Evolutionary conservation across 257 asterid genomes (phyloP), one percentile per base, ranked within the genome.

Genomic region (Cynanchum wilfordii): DNA sequence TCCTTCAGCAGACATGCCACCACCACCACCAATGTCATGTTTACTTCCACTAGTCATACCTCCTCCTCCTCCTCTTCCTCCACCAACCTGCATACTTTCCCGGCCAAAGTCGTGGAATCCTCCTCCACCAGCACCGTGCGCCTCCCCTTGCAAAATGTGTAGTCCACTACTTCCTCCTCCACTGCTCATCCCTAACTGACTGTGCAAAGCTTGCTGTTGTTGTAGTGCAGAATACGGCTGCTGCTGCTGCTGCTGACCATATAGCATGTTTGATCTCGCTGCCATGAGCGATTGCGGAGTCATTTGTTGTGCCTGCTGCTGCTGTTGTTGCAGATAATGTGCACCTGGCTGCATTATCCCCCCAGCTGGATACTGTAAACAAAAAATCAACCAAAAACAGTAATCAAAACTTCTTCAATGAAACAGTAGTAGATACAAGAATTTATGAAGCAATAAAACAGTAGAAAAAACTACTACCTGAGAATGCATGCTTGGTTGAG

Each of bases 191-290:
- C 92, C 91, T 0, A 90, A 87, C 20, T 86, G 95, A 84, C 80
- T 55, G 81, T 85, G 93, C 84, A 87, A 22, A 68, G 85, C 89
- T 68, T 88, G 93, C 82, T 90, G 87, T 74, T 83, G 98, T 69
- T 93, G 98, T 19, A 84, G 88, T 25, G 97, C 82, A 0, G 97
- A 86, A 36, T 83, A 85, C 2, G 86, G 84, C 82, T 91, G 99
- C 47, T 88, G 93, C 81, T 90, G 98, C 68, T 93, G 98, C 82
- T 91, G 99, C n/a, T 93, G 82, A 12, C 96, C 86, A 29, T 91
- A 94, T 63, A 89, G 56, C 95, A 90, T 85, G 0, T 95, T 89
- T 20, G 96, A 87, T 7, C 97, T 93, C 7, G 95, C 89, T 0
- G 96, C 93, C 97, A 92, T 87, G 0, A 89, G 84, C 0, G 97